These are phyloP conservation scores for Acacia crassicarpa DNA, from an alignment of 306 rosid genomes.

Conservation along the genomic window DNA sequence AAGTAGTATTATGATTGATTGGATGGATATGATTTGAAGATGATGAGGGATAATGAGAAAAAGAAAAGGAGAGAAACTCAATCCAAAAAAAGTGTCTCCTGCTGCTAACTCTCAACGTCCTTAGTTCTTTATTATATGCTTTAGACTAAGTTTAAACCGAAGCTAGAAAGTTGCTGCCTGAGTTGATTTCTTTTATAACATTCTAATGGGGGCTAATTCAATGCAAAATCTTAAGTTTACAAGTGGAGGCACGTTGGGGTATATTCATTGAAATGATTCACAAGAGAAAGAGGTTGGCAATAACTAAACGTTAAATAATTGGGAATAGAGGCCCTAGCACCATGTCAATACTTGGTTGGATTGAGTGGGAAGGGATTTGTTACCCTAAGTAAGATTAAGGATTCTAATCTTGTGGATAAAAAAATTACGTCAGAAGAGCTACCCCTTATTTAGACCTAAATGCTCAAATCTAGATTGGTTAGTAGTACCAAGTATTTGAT, in stretches of 20 bases:
- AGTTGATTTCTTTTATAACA: not conserved
- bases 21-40: too few species aligned
- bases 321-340: not conserved
- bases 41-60: too few species aligned
- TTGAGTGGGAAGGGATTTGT: not conserved
- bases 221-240: not conserved
- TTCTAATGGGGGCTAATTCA: not conserved
- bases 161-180: not conserved
- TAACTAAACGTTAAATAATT: not conserved
- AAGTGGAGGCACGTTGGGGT: not conserved
- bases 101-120: not conserved
- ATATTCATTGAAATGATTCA: not conserved
- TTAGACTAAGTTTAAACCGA: not conserved
- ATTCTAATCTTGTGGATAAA: not conserved
- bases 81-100: not conserved
- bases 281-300: not conserved
- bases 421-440: not conserved
- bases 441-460: not conserved
- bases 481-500: not conserved
- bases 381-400: not conserved
- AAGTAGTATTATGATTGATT: too few species aligned
- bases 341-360: not conserved
- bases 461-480: not conserved
- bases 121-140: not conserved
- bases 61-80: too few species aligned